Conservation (phyloP, 2,329 filamentous ascomycete genomes). For the Pseudodiploospora longispora region DNA sequence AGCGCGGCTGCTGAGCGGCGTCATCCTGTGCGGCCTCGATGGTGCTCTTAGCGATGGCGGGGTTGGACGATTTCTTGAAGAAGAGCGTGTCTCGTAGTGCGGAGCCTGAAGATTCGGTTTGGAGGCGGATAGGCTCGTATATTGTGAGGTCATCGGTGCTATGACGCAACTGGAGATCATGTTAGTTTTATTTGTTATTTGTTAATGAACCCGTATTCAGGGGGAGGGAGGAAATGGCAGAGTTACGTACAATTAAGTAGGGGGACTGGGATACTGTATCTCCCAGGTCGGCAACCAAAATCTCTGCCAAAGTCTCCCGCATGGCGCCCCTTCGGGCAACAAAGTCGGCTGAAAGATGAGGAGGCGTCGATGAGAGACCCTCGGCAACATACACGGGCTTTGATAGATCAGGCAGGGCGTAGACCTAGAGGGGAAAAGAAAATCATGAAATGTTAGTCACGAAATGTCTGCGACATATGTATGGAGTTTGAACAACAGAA, state of each 20-base stretch:
- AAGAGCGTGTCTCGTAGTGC: slow-evolving; percentile 50
- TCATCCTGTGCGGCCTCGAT: slow-evolving; percentile 43
- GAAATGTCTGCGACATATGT: not conserved
- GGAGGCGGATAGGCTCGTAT: slow-evolving; percentile 68
- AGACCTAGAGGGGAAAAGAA: slow-evolving; percentile 46
- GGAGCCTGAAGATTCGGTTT: slow-evolving; percentile 25
- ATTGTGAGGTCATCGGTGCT: slow-evolving; percentile 74
- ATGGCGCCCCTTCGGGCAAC: slow-evolving; percentile 59
- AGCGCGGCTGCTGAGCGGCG: slow-evolving; percentile 35
- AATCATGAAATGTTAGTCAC: not conserved
- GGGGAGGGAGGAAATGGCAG: not conserved
- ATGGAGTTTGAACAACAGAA: not conserved
- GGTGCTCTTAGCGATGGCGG: slow-evolving; percentile 53
- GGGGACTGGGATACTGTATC: slow-evolving; percentile 62
- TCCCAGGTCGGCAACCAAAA: slow-evolving; percentile 78
- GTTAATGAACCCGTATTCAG: not conserved
- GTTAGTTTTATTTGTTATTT: not conserved
- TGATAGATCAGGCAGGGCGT: slow-evolving; percentile 64
- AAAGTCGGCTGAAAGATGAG: slow-evolving; percentile 65
- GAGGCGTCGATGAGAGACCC: slow-evolving; percentile 69
- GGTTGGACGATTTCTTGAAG: slow-evolving; percentile 69
- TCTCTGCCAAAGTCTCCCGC: slow-evolving; percentile 68
- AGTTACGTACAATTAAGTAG: slow-evolving; percentile 64
- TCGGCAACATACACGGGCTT: slow-evolving; percentile 67
- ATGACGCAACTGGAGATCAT: slow-evolving; percentile 56